Conservation (phyloP, 164 flowering plant species). For the Vitis vinifera region ASM3070453v1 NC_081815.1:4029501-4030000, state of each 20-base stretch:
- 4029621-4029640: background rate
- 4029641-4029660: background rate
- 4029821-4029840: constrained; percentile 98
- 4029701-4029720: constrained; percentile 67
- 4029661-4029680: constrained; percentile 43
- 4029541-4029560: constrained; percentile 68
- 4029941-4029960: background rate
- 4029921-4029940: background rate
- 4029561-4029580: constrained; percentile 56
- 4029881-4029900: constrained; percentile 92
- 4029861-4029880: constrained; percentile 94
- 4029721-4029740: background rate
- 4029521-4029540: constrained; percentile 94
- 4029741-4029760: no score
- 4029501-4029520: constrained; percentile 93
- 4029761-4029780: constrained; percentile 2
- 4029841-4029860: constrained; percentile 89
- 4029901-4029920: background rate
- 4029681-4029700: constrained; percentile 62
- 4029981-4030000: constrained; percentile 94
- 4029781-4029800: constrained; percentile 55
- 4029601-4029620: background rate
- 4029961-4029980: constrained; percentile 11
- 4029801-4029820: constrained; percentile 77
- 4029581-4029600: background rate